A percentile compares a stretch with the other conserved stretches of the same genome.
Evolutionary conservation across 2,329 filamentous ascomycete genomes (phyloP).

Genomic region (Calonectria multiphialidica): DNA sequence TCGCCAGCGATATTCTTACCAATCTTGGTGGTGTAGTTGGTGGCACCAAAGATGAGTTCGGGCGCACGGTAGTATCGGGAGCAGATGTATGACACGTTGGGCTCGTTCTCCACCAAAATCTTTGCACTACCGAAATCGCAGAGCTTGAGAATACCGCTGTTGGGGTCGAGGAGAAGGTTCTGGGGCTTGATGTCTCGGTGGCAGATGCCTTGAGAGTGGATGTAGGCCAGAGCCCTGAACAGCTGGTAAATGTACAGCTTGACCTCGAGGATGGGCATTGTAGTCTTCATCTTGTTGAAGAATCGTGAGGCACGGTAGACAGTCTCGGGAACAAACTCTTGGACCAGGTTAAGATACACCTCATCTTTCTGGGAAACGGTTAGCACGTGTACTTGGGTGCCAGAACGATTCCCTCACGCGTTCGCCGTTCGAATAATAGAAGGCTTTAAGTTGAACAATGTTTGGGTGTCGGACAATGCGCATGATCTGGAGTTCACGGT

Average conservation of each 20-base stretch:
- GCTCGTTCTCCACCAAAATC: constrained; percentile 98
- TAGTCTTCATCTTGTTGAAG: constrained; percentile 99
- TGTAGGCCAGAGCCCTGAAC: constrained; percentile 97
- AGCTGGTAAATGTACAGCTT: constrained; percentile 99
- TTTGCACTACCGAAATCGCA: constrained; percentile 99
- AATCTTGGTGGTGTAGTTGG: constrained; percentile 99
- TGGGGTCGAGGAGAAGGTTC: constrained; percentile 93
- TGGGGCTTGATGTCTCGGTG: constrained; percentile 99
- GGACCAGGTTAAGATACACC: constrained; percentile 97
- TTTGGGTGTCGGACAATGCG: constrained; percentile 98
- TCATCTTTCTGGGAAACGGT: constrained; percentile 82
- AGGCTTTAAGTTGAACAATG: constrained; percentile 98
- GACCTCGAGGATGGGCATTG: constrained; percentile 98
- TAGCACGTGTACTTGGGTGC: constrained; percentile 20
- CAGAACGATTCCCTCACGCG: constrained; percentile 70
- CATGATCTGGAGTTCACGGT: constrained; percentile 99
- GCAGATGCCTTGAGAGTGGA: constrained; percentile 99
- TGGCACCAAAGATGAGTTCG: constrained; percentile 97
- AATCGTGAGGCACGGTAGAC: constrained; percentile 98
- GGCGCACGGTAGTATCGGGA: constrained; percentile 98
- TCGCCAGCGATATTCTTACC: constrained; percentile 70
- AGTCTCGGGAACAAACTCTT: constrained; percentile 98
- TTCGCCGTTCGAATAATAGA: constrained; percentile 99
- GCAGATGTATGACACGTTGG: constrained; percentile 99
- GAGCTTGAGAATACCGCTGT: constrained; percentile 92